phyloP scores from a whole-genome alignment of 345 rosid species.

The thale cress (Arabidopsis thaliana) region TAIR10.1 NC_003076.8:22944001-22944500 shows the following conservation, averaged over 20 bases:
- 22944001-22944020: constrained; percentile 68
- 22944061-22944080: constrained; percentile 71
- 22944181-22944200: constrained; percentile 88
- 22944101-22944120: constrained; percentile 84
- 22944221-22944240: constrained; percentile 80
- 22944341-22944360: background rate
- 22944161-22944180: constrained; percentile 82
- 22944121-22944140: constrained; percentile 73
- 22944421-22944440: background rate
- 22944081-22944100: constrained; percentile 84
- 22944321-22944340: background rate
- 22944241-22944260: constrained; percentile 84
- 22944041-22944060: constrained; percentile 61
- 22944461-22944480: no score
- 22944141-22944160: constrained; percentile 80
- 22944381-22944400: background rate
- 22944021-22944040: constrained; percentile 70
- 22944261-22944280: constrained; percentile 93
- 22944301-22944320: background rate
- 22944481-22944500: background rate
- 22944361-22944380: background rate
- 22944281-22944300: constrained; percentile 44
- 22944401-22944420: background rate
- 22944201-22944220: constrained; percentile 71
- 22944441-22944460: background rate